Evolutionary conservation across 768 basidiomycete genomes (phyloP), one percentile per base, ranked within the genome.

Genomic region (Lyophyllum shimeji): DNA sequence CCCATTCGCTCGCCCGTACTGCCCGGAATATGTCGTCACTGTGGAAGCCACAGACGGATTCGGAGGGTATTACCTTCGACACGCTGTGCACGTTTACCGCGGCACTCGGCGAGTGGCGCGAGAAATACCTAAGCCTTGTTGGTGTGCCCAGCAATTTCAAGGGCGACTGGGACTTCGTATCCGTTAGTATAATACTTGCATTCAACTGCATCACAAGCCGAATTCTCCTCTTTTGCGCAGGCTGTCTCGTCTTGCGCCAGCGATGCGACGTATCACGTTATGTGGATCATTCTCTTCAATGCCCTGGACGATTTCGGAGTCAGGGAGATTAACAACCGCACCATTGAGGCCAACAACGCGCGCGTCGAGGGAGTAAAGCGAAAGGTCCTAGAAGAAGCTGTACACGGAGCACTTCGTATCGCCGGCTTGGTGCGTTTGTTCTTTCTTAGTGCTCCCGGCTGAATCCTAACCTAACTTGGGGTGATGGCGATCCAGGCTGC

Each of bases 111-210:
- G 76, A 82, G 45, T 96, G 94, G 94, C 78, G 89, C 57, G 86
- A 89, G 27, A 75, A 85, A 34, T 87, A 88, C 65, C 79, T 97
- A 33, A 79, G 78, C 40, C 77, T 81, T 45, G 91, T 96, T 25
- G 94, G 95, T 23, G 93, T 95, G 37, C 94, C 95, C 9, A 84
- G 81, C 52, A 88, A 90, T 67, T 90, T 93, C 68, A 85, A 87
- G 53, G 83, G 84, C 1, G 83, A 87, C 57, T 96, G 95, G 94
- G 93, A 97, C 64, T 98, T 96, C 63, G 85, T 95, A 44, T 80
- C 81, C 59, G 81, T 81, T 55, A 56, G 79, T 69, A 23, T 42
- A 45, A 27, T 31, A 44, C 48, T 54, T 33, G 60, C 45, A 4
- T 47, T 55, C 18, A 53, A 40, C 48, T 15, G 24, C 53, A 21